phyloP scores from a whole-genome alignment of 1,284 basidiomycete genomes.

The Laetiporus sulphureus region DNA sequence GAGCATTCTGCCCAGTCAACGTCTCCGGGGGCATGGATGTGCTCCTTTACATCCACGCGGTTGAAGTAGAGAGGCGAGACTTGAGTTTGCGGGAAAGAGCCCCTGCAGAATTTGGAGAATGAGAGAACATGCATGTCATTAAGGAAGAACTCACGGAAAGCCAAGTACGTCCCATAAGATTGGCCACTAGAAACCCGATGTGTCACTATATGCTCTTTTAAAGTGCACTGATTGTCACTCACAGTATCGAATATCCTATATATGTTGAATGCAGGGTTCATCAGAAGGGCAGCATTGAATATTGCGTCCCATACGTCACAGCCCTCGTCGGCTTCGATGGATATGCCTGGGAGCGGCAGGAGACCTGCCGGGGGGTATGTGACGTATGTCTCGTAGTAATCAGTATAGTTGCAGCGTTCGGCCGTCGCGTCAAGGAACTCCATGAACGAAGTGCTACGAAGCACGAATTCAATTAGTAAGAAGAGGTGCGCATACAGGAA shows the following conservation, averaged over 20 bases:
- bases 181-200: conserved; percentile 33
- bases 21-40: conserved; percentile 63
- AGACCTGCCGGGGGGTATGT: conserved; percentile 57
- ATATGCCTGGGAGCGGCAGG: conserved; percentile 54
- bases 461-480: neutral
- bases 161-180: conserved; percentile 73
- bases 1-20: conserved; percentile 63
- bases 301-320: conserved; percentile 67
- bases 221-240: conserved; percentile 12
- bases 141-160: conserved; percentile 46
- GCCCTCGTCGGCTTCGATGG: conserved; percentile 33
- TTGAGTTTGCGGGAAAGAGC: conserved; percentile 49
- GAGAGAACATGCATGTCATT: neutral
- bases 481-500: neutral
- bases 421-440: conserved; percentile 47
- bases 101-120: conserved; percentile 30
- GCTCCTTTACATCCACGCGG: conserved; percentile 60
- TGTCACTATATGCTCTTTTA: neutral
- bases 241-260: conserved; percentile 70
- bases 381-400: conserved; percentile 55
- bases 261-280: conserved; percentile 73
- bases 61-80: conserved; percentile 54
- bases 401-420: conserved; percentile 51
- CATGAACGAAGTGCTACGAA: conserved; percentile 53
- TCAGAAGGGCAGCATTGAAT: conserved; percentile 46